Evolutionary conservation across 2,329 filamentous ascomycete species (phyloP).

Genomic region (Colletotrichum sp.): DNA sequence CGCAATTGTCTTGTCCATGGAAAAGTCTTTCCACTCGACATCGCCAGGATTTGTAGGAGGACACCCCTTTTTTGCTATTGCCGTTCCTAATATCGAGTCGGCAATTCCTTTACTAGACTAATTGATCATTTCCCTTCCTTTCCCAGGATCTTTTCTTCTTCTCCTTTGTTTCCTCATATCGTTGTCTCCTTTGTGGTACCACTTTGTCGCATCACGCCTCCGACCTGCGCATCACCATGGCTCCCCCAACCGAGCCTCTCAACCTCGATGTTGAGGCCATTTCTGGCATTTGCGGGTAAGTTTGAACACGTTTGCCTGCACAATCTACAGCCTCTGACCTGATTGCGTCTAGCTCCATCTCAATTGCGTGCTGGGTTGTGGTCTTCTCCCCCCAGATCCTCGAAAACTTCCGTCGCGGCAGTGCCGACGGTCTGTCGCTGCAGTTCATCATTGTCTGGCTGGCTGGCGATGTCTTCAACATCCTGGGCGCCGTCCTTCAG

Average conservation of each 20-base stretch:
- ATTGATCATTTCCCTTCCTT: background rate
- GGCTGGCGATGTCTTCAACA: constrained; percentile 94
- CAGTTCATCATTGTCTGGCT: constrained; percentile 95
- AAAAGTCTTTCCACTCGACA: constrained; percentile 7
- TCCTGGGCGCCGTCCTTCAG: constrained; percentile 88
- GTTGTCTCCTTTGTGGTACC: background rate
- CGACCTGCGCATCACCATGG: constrained; percentile 45
- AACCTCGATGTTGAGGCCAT: constrained; percentile 88
- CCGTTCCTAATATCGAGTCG: background rate
- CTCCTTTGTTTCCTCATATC: background rate
- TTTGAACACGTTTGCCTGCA: background rate
- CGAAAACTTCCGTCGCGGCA: constrained; percentile 86
- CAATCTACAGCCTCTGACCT: background rate
- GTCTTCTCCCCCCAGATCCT: constrained; percentile 98
- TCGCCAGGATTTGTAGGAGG: background rate
- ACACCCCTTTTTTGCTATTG: background rate
- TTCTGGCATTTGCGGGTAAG: constrained; percentile 87
- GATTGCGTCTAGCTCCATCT: constrained; percentile 72
- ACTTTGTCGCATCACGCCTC: background rate
- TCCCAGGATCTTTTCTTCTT: background rate
- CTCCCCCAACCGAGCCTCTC: constrained; percentile 58
- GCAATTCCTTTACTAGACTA: background rate
- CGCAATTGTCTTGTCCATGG: background rate
- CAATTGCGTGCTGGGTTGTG: constrained; percentile 96
- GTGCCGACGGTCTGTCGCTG: constrained; percentile 86